Conservation (phyloP, 148 eudicot species). For the Vaccinium vitisidaea region DNA sequence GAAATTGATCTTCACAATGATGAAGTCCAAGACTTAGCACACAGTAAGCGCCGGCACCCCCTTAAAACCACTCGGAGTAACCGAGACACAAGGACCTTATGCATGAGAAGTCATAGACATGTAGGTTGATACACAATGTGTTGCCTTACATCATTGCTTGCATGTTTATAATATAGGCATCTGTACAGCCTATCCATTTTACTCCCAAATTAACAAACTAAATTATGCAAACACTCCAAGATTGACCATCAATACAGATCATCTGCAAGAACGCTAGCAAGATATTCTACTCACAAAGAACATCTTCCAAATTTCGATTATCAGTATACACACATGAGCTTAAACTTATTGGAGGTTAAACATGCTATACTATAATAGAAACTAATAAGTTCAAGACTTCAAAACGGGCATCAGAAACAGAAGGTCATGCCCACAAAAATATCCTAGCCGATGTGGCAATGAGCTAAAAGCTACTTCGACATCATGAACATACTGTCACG, state of each 20-base stretch:
- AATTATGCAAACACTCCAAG: background rate
- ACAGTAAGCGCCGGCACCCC: background rate
- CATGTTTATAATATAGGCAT: background rate
- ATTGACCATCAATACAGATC: background rate
- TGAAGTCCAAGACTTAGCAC: background rate
- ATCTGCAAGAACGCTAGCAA: background rate
- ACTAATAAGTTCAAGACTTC: background rate
- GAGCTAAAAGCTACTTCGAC: background rate
- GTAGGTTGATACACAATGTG: background rate
- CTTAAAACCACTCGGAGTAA: background rate
- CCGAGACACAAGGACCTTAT: background rate
- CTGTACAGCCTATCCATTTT: background rate
- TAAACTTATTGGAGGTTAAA: background rate
- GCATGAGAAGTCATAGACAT: background rate
- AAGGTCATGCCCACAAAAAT: background rate
- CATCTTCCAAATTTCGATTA: background rate
- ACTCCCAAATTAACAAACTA: background rate
- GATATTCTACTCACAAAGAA: background rate
- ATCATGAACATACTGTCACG: background rate
- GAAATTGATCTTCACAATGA: background rate
- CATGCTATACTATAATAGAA: background rate
- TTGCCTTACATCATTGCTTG: background rate
- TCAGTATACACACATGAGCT: background rate
- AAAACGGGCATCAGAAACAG: background rate
- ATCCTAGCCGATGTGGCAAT: background rate